Conservation (phyloP, 768 basidiomycete genomes). For the Galerina marginata region DNA sequence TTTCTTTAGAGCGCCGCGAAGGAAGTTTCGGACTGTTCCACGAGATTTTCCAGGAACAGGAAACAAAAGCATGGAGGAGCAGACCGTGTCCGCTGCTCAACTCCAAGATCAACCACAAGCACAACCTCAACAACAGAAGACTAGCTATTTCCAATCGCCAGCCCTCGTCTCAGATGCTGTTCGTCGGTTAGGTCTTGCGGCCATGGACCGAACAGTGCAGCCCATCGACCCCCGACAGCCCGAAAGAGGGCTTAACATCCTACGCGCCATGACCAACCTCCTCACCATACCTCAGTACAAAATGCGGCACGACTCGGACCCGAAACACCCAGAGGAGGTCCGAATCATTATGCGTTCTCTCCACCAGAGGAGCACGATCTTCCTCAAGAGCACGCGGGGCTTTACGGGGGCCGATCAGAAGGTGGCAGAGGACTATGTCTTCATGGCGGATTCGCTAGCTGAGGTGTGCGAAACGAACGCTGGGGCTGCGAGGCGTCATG, state of each 20-base stretch:
- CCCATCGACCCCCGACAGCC: conserved; percentile 44
- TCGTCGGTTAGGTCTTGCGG: conserved; percentile 63
- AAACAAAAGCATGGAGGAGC: conserved; percentile 34
- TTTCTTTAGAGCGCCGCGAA: conserved; percentile 81
- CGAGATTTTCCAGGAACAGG: conserved; percentile 56
- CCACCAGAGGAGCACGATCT: conserved; percentile 56
- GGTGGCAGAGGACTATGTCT: conserved; percentile 69
- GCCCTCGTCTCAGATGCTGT: conserved; percentile 77
- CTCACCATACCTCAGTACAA: conserved; percentile 62
- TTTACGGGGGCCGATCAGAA: conserved; percentile 56
- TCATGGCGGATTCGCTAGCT: conserved; percentile 42
- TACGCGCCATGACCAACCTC: conserved; percentile 81
- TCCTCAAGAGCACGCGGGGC: conserved; percentile 57
- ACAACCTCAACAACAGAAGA: conserved; percentile 25
- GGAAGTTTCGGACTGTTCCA: conserved; percentile 66
- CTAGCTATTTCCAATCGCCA: conserved; percentile 62
- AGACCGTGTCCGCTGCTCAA: conserved; percentile 23
- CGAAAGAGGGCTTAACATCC: conserved; percentile 61
- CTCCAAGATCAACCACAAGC: conserved; percentile 21
- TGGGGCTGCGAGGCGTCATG: conserved; percentile 56
- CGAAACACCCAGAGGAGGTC: conserved; percentile 45
- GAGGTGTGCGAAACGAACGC: conserved; percentile 67
- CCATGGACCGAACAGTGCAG: conserved; percentile 56
- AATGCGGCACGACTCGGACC: conserved; percentile 43
- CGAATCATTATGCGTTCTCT: conserved; percentile 15